These are phyloP conservation scores for Nepenthes gracilis DNA, from an alignment of 148 eudicot species.

Conservation along the genomic window DNA sequence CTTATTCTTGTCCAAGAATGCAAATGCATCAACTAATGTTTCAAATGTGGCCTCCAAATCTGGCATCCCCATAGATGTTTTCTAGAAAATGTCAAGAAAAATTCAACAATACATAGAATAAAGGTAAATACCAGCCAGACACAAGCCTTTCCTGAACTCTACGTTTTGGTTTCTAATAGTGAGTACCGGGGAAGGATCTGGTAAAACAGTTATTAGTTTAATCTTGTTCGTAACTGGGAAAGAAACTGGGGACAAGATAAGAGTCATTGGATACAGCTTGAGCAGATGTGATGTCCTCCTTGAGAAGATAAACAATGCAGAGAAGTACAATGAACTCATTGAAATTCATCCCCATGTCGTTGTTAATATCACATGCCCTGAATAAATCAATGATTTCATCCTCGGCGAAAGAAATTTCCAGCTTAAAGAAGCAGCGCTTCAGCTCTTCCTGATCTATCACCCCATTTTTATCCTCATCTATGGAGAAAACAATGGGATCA, in stretches of 20 bases:
- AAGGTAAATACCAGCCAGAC: background rate
- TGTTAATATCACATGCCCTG: conserved; percentile 65
- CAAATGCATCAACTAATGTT: conserved; percentile 81
- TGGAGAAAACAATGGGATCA: conserved; percentile 2
- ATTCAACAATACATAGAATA: background rate
- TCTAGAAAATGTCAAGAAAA: conserved; percentile 35
- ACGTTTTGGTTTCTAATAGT: background rate
- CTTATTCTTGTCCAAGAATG: conserved; percentile 85
- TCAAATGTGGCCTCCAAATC: conserved; percentile 73
- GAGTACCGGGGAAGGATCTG: background rate
- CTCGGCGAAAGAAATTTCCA: conserved; percentile 59
- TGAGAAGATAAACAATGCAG: conserved; percentile 84
- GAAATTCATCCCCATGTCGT: conserved; percentile 54
- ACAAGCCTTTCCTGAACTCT: background rate
- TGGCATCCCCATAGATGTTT: conserved; percentile 64
- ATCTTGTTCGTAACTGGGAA: background rate
- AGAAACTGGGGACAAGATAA: background rate
- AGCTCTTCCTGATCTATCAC: conserved; percentile 71
- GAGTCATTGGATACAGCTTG: conserved; percentile 32
- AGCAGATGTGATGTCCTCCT: conserved; percentile 40
- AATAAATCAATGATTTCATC: conserved; percentile 73
- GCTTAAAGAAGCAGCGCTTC: conserved; percentile 49
- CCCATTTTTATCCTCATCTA: conserved; percentile 77
- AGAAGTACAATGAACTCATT: conserved; percentile 88
- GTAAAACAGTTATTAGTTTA: background rate